Evolutionary conservation across 2,329 filamentous ascomycete species (phyloP).

Genomic region (Venturia oleaginea): DNA sequence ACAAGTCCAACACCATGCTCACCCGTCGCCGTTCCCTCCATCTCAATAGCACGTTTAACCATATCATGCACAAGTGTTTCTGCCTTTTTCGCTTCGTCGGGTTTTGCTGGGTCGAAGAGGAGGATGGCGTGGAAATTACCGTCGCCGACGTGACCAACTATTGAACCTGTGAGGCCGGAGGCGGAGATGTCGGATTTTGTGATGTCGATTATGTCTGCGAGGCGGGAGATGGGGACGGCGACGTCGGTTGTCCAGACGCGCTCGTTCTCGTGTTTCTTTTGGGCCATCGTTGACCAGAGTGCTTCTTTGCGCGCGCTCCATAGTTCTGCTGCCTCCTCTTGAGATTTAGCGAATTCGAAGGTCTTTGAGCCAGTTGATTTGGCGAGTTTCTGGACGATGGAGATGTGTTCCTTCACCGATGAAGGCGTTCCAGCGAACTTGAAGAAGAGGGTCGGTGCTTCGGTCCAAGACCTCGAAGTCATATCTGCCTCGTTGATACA

Average conservation of each 20-base stretch:
- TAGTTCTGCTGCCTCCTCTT: constrained; percentile 57
- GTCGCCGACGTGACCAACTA: constrained; percentile 67
- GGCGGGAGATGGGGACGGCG: constrained; percentile 15
- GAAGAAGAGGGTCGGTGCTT: constrained; percentile 64
- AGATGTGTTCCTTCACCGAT: constrained; percentile 71
- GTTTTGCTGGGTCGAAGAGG: constrained; percentile 44
- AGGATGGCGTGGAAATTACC: constrained; percentile 65
- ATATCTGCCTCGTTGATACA: constrained; percentile 60
- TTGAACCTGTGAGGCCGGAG: constrained; percentile 54
- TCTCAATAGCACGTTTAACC: constrained; percentile 76
- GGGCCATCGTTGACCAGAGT: constrained; percentile 62
- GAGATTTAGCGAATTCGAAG: constrained; percentile 59
- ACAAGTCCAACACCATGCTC: constrained; percentile 79
- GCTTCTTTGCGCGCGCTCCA: constrained; percentile 71
- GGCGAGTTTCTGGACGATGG: constrained; percentile 53
- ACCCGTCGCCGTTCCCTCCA: constrained; percentile 78
- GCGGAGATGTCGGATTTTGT: constrained; percentile 58
- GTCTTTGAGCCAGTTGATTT: constrained; percentile 51
- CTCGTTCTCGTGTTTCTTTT: constrained; percentile 49
- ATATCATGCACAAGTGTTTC: constrained; percentile 69
- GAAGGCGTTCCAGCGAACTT: constrained; percentile 61
- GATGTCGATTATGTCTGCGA: constrained; percentile 60
- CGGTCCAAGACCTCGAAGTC: constrained; percentile 57
- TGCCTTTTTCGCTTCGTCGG: constrained; percentile 56
- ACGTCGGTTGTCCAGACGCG: constrained; percentile 71